Evolutionary conservation across 108 stramenopile species (phyloP).

Genomic region (Fistulifera pelliculosa): DNA sequence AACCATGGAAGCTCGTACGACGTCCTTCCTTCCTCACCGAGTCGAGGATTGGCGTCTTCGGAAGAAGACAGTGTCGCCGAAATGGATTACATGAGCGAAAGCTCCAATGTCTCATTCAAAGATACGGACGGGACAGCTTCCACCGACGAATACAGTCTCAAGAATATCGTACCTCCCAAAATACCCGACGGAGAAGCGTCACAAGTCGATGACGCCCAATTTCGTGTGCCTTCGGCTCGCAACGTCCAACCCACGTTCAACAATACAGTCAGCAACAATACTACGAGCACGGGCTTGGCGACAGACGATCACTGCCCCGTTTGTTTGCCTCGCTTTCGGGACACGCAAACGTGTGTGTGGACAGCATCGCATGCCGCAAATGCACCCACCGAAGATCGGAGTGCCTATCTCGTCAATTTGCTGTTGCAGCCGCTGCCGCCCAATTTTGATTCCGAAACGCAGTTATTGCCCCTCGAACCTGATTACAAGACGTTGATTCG

Average conservation of each 20-base stretch:
- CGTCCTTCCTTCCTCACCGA: not conserved
- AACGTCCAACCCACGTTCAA: not conserved
- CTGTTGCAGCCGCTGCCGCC: slow-evolving; percentile 34
- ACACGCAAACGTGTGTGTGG: slow-evolving; percentile 64
- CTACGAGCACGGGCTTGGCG: not conserved
- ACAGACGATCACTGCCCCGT: slow-evolving; percentile 31
- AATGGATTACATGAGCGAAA: slow-evolving; percentile 9
- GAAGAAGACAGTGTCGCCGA: slow-evolving; percentile 12
- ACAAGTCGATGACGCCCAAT: not conserved
- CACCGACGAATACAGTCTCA: not conserved
- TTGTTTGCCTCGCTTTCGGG: slow-evolving; percentile 52
- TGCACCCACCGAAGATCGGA: slow-evolving; percentile 70
- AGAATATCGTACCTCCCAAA: not conserved
- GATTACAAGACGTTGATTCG: slow-evolving; percentile 48
- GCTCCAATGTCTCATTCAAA: not conserved
- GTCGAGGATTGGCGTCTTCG: slow-evolving; percentile 1
- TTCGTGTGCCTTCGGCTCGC: not conserved
- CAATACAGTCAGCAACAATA: not conserved
- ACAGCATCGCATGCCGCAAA: slow-evolving; percentile 76
- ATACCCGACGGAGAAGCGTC: not conserved
- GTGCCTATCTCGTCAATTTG: slow-evolving; percentile 65
- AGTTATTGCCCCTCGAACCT: slow-evolving; percentile 16
- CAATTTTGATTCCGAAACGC: slow-evolving; percentile 33
- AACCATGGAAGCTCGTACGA: too few relatives aligned
- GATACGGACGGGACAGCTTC: not conserved